Base-by-base conservation (phyloP, 1,139 yeast genomes). In the Lodderomyces parapsilosis region DNA sequence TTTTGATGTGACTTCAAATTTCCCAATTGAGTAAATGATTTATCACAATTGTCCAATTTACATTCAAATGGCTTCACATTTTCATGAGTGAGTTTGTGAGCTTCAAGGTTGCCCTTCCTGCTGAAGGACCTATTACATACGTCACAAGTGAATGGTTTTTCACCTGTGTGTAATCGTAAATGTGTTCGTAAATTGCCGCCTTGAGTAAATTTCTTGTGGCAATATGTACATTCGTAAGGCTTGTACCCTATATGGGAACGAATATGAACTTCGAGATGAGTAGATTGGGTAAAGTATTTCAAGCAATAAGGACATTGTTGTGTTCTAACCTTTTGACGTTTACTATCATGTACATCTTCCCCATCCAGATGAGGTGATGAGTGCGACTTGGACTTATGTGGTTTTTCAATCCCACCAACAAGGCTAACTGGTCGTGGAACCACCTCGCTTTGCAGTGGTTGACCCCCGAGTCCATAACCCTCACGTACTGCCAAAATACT, bases 1-100 rank as follows among this genome's bases (percentile, higher is more conserved):
- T 90, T 91, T 59, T 91, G 98, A 63, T 91, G 98, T 0, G 96
- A 86, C 63, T 91, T 91, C 68, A 91, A 75, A 60, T 91, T 91
- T 2, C 97, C 97, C 53, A 90, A 71, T 65, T 91, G 98, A 0
- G 96, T 87, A 57, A 91, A 91, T 2, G 86, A 78, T 65, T 90
- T 90, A 54, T 80, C 83, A 66, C 98, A 91, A 43, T 76, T 73
- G 61, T 89, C 96, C 47, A 91, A 71, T 52, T 78, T 81, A 64
- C 98, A 91, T 48, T 79, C 78, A 60, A 71, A 88, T 7, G 96
- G 96, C 55, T 86, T 83, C 49, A 80, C 70, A 54, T 86, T 82
- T 45, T 82, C 83, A 65, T 88, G 97, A 0, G 96, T 89, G 46
- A 87, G 66, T 60, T 74, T 71, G 63, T 90, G 97, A 9, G 96